These are phyloP conservation scores for Leptographium wingfieldii DNA, from an alignment of 2,329 filamentous ascomycete species.

Conservation along the genomic window DNA sequence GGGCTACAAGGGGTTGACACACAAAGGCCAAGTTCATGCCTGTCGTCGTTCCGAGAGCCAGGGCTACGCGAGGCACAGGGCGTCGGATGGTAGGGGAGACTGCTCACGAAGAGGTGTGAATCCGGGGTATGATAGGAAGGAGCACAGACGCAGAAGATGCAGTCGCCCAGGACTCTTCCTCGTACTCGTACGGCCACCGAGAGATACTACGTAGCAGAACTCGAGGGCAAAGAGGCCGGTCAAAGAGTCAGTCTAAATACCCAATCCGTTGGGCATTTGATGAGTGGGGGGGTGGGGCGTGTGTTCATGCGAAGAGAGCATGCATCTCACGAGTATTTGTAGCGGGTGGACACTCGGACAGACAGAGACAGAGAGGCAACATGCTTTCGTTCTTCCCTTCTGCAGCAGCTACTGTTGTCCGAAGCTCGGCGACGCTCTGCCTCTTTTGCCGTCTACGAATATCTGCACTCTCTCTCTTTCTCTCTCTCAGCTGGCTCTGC, in stretches of 20 bases:
- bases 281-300: neutral
- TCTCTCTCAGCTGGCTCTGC: neutral
- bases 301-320: neutral
- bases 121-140: neutral
- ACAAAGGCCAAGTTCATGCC: too few species aligned
- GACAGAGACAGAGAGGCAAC: neutral
- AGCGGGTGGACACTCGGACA: neutral
- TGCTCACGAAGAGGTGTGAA: neutral
- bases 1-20: neutral
- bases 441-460: neutral
- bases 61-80: neutral
- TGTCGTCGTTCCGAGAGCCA: too few species aligned
- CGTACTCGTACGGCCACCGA: too few species aligned
- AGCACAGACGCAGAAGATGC: neutral
- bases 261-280: neutral
- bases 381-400: neutral
- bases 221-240: neutral
- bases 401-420: too few species aligned
- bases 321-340: neutral
- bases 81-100: neutral
- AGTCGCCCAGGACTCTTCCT: too few species aligned
- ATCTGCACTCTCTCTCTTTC: too few species aligned
- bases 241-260: neutral
- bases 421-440: too few species aligned
- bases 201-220: neutral